Evolutionary conservation across 345 rosid species (phyloP).

Genomic region (Cardiospermum halicacabum): DNA sequence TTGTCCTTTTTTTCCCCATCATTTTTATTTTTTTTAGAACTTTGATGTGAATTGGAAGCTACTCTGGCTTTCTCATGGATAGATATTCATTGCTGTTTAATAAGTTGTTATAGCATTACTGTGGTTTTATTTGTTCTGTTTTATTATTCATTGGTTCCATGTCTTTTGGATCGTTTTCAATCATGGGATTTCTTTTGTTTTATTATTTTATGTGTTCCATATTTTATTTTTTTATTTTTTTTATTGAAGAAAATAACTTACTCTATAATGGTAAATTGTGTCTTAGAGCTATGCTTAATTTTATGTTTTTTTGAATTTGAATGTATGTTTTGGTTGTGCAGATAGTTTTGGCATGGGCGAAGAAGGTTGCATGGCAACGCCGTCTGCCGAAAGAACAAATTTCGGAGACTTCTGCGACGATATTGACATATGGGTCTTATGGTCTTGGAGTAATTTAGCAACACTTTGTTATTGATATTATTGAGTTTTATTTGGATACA

Average conservation of each 20-base stretch:
- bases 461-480: neutral
- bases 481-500: neutral
- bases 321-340: constrained; percentile 16
- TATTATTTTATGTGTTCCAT: no score
- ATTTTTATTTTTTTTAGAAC: no score
- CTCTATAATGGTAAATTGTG: neutral
- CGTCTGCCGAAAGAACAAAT: constrained; percentile 34
- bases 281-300: neutral
- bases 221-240: neutral
- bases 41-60: no score
- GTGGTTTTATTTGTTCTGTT: neutral
- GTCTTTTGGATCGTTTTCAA: neutral
- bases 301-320: neutral
- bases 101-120: no score
- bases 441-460: constrained; percentile 44
- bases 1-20: no score
- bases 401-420: constrained; percentile 34
- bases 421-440: constrained; percentile 54
- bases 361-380: constrained; percentile 51
- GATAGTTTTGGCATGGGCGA: constrained; percentile 44
- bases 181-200: no score
- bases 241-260: neutral
- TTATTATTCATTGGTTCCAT: neutral
- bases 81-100: no score
- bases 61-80: no score